Base-by-base conservation (phyloP, 768 basidiomycete species). In the Termitomyces sp. region DNA sequence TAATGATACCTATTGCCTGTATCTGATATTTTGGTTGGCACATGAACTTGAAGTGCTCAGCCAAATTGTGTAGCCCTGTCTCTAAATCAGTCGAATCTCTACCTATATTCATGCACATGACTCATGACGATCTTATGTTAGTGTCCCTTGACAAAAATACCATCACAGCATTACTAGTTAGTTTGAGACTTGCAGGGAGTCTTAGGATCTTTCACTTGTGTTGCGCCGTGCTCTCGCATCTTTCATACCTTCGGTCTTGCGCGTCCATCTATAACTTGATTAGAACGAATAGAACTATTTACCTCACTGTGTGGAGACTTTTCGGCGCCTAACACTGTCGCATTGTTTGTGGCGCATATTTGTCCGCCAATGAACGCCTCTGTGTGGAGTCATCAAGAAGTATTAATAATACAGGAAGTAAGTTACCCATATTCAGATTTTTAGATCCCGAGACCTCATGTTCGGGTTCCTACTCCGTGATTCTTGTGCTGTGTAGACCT, bases 341-440 rank as follows among this genome's bases (percentile, higher is more conserved):
- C n/a, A 53, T 22, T 53, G 8, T 42, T 26, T 58, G 57, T 58
- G 57, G 57, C 57, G 57, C 57, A 58, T 26, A 22, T 17, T n/a
- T n/a, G 48, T 54, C 9, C 28, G 41, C 32, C 19, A 38, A 43
- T n/a, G 21, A 52, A 37, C 30, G 34, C 17, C 21, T 34, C 44
- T 38, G 22, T 15, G 26, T 24, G 28, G 4, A 12, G 21, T 19
- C 7, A 14, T 35, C 34, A 14, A 35, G 0, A 35, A 35, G 12
- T 12, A 19, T 32, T 9, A 21, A 45, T 45, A 30, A 58, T 28
- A 1, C 2, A 0, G 4, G 19, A 34, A 54, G 22, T 24, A 40
- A 47, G 28, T 19, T 24, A 8, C 8, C n/a, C 35, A 22, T 49
- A 43, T 28, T 49, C 41, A 19, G 30, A 8, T 26, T 22, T n/a